Evolutionary conservation across 768 basidiomycete species (phyloP).

Genomic region (Termitomyces heimii): DNA sequence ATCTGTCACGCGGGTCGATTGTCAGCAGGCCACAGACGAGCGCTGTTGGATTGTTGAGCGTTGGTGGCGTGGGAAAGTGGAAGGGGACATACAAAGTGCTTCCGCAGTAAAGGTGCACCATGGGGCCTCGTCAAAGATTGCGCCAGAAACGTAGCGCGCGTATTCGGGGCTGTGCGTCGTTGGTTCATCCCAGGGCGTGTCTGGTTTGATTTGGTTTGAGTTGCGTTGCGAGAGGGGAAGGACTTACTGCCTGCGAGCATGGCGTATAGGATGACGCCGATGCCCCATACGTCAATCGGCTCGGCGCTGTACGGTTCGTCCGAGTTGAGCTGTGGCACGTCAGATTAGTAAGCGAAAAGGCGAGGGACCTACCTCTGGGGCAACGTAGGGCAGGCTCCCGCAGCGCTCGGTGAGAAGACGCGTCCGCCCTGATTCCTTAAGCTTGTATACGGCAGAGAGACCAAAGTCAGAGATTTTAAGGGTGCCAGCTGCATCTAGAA

Average conservation of each 20-base stretch:
- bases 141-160: slow-evolving; percentile 63
- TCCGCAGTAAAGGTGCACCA: slow-evolving; percentile 64
- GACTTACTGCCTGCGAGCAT: slow-evolving; percentile 78
- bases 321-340: slow-evolving; percentile 50
- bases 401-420: slow-evolving; percentile 45
- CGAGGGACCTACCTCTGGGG: slow-evolving; percentile 2
- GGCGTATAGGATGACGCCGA: slow-evolving; percentile 91
- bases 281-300: slow-evolving; percentile 94
- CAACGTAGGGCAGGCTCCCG: slow-evolving; percentile 12
- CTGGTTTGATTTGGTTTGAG: slow-evolving; percentile 32
- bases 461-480: slow-evolving; percentile 97
- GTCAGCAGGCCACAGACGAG: slow-evolving; percentile 48
- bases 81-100: slow-evolving; percentile 53
- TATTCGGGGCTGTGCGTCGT: slow-evolving; percentile 77
- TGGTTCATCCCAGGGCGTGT: slow-evolving; percentile 98
- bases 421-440: slow-evolving; percentile 76
- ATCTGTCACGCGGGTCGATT: slow-evolving; percentile 60
- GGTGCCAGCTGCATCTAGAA: slow-evolving; percentile 76
- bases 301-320: slow-evolving; percentile 77
- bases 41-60: not conserved
- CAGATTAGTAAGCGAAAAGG: not conserved
- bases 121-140: slow-evolving; percentile 68
- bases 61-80: not conserved
- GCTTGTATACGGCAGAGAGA: slow-evolving; percentile 81
- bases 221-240: not conserved